These are phyloP conservation scores for Tetraselmis striata DNA, from an alignment of 139 green algal genomes.

Conservation along the genomic window DNA sequence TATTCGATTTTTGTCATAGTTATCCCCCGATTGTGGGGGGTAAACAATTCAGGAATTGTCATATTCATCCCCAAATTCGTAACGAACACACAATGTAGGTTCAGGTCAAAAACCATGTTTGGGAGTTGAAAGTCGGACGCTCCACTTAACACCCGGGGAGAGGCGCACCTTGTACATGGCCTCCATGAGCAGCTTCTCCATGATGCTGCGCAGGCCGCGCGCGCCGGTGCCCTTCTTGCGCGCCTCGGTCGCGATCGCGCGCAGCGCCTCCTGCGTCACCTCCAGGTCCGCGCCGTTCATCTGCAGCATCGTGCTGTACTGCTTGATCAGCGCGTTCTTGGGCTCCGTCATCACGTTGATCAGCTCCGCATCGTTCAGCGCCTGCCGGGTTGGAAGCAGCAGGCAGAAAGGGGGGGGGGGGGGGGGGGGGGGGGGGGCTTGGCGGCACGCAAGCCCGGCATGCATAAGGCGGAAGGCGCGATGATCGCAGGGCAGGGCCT, in stretches of 20 bases:
- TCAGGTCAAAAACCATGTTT: no score
- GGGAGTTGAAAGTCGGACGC: no score
- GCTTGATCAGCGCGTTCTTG: conserved; percentile 72
- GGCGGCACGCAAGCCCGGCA: no score
- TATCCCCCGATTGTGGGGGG: no score
- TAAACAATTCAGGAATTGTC: no score
- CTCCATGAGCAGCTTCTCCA: conserved; percentile 82
- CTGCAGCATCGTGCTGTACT: conserved; percentile 72
- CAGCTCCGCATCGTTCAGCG: conserved; percentile 78
- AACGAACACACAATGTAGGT: no score
- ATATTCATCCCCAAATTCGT: no score
- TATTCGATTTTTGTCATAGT: no score
- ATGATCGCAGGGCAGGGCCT: background rate
- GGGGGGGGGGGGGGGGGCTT: background rate
- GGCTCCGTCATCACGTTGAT: conserved; percentile 77
- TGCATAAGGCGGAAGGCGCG: no score
- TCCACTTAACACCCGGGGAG: no score
- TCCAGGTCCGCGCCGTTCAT: conserved; percentile 42
- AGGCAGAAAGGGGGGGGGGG: background rate
- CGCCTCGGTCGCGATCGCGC: conserved; percentile 62
- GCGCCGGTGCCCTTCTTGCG: conserved; percentile 73
- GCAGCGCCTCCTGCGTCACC: conserved; percentile 38
- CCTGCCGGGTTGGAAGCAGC: conserved; percentile 27
- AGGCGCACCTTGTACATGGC: conserved; percentile 62
- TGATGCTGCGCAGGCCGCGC: conserved; percentile 74